A percentile compares a stretch with the other conserved stretches of the same genome.
Conservation (phyloP, 2,329 filamentous ascomycete species). For the Pseudogymnoascus sp. region DNA sequence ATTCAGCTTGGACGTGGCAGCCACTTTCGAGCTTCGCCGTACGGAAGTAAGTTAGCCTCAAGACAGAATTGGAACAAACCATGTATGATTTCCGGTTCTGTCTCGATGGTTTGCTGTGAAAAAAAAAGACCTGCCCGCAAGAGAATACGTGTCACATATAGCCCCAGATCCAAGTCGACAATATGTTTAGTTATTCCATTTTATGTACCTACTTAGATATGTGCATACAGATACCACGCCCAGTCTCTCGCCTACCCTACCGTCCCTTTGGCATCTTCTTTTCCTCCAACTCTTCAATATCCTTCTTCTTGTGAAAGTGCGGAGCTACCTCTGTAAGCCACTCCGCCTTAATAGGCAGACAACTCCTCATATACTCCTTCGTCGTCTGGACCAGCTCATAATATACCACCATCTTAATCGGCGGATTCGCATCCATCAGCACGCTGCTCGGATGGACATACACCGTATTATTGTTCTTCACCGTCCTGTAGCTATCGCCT, state of each 20-base stretch:
- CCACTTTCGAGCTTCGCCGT: background rate
- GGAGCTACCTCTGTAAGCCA: constrained; percentile 88
- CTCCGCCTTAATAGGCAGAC: constrained; percentile 72
- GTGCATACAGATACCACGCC: background rate
- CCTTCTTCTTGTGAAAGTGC: constrained; percentile 89
- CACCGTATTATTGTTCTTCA: constrained; percentile 83
- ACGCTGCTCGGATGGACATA: constrained; percentile 87
- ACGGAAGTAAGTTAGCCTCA: background rate
- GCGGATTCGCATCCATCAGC: constrained; percentile 68
- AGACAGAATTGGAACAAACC: background rate
- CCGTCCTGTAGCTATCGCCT: constrained; percentile 81
- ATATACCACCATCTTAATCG: constrained; percentile 75
- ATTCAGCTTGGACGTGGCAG: background rate
- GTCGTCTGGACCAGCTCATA: constrained; percentile 73
- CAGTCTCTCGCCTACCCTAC: background rate
- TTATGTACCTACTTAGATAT: background rate
- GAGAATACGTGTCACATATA: background rate
- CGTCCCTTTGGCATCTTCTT: constrained; percentile 59
- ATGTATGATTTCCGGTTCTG: too few species aligned
- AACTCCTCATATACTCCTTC: constrained; percentile 88
- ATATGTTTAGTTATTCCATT: background rate
- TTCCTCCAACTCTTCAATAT: constrained; percentile 73
- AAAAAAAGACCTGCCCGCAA: too few species aligned
- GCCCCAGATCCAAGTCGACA: background rate
- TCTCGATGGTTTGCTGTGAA: too few species aligned